These are phyloP conservation scores for Vicia villosa DNA, from an alignment of 306 rosid species.

Conservation along the genomic window DNA sequence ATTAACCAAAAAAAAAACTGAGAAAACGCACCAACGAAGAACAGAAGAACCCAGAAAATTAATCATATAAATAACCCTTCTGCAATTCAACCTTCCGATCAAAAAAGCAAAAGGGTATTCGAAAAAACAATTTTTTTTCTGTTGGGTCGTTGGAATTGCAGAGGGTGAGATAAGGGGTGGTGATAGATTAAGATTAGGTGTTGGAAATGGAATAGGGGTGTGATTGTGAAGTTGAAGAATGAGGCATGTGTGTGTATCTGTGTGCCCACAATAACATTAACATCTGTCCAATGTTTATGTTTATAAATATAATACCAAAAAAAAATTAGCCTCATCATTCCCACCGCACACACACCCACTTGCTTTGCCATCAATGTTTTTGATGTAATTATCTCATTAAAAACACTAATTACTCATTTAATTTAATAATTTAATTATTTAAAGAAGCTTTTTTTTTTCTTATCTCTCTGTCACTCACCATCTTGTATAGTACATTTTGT, in stretches of 20 bases:
- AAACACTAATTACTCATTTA: not conserved
- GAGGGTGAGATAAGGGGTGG: conserved; percentile 26
- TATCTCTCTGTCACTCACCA: not conserved
- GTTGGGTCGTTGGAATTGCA: conserved; percentile 23
- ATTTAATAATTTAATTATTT: not conserved
- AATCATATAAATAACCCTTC: conserved; percentile 57
- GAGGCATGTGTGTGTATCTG: conserved; percentile 34
- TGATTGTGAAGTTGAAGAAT: conserved; percentile 40
- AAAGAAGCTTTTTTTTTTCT: not conserved
- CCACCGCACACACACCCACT: conserved; percentile 20
- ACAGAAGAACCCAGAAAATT: conserved; percentile 41
- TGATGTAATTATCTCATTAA: not conserved
- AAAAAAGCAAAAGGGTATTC: conserved; percentile 28
- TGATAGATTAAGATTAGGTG: conserved; percentile 30
- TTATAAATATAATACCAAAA: conserved; percentile 44
- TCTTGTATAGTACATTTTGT: conserved; percentile 5
- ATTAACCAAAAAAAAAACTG: not conserved
- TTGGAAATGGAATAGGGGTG: conserved; percentile 16
- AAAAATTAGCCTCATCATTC: conserved; percentile 52
- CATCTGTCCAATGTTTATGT: conserved; percentile 48
- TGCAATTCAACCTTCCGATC: conserved; percentile 45
- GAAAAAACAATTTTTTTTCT: not conserved
- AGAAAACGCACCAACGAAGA: conserved; percentile 64
- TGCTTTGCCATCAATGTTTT: conserved; percentile 27
- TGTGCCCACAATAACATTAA: conserved; percentile 29